A percentile compares a stretch with the other conserved stretches of the same genome.
phyloP scores from a whole-genome alignment of 73 alveolate genomes.

The Paramecium sonneborni region DNA sequence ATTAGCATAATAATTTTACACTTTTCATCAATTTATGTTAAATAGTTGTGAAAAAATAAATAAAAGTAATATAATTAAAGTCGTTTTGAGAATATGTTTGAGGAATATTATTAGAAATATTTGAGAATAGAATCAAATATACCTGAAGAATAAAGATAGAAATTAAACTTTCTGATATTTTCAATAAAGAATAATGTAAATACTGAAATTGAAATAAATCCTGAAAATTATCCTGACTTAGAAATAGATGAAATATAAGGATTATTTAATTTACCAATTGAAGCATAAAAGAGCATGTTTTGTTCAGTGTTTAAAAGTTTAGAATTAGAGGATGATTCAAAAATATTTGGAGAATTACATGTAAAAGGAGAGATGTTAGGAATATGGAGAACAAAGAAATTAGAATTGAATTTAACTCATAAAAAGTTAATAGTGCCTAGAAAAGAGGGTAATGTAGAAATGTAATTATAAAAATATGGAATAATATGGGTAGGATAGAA shows the following conservation, averaged over 20 bases:
- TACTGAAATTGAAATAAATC: slow-evolving; percentile 1
- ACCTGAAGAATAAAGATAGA: background rate
- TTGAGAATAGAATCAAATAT: background rate
- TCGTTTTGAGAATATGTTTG: background rate
- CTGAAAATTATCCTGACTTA: background rate
- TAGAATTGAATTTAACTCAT: slow-evolving; percentile 15
- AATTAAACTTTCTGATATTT: background rate
- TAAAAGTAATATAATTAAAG: background rate
- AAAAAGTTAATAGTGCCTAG: background rate
- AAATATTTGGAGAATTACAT: background rate
- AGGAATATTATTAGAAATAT: background rate
- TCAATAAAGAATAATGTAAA: background rate
- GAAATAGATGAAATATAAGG: slow-evolving; percentile 9
- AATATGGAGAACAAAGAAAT: slow-evolving; percentile 2
- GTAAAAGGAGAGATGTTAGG: slow-evolving; percentile 30
- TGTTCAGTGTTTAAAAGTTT: background rate
- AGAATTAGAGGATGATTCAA: slow-evolving; percentile 3
- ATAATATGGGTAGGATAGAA: background rate
- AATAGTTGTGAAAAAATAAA: background rate
- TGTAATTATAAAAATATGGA: background rate
- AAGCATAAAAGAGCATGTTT: slow-evolving; percentile 18
- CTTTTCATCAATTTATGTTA: background rate
- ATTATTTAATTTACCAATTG: background rate
- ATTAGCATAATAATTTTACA: background rate
- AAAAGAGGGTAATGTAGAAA: background rate